A percentile compares a stretch with the other conserved stretches of the same genome.
Conservation (phyloP, 2,329 filamentous ascomycete genomes). For the Colletotrichum tamarilloi region DNA sequence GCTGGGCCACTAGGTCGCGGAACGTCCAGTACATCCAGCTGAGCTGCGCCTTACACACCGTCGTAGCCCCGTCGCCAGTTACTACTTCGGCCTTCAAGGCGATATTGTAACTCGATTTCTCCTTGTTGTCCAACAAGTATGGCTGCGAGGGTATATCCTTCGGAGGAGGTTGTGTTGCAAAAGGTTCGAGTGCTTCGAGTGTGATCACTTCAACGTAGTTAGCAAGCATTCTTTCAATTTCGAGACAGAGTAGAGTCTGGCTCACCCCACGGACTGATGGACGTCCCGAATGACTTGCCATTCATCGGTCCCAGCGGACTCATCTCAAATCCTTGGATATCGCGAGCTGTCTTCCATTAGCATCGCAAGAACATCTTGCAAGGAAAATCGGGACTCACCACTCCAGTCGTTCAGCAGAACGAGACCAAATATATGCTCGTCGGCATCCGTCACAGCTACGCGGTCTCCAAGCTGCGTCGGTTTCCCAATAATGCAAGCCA, state of each 20-base stretch:
- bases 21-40: conserved; percentile 52
- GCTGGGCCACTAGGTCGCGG: conserved; percentile 49
- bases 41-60: conserved; percentile 44
- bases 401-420: conserved; percentile 73
- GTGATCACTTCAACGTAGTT: conserved; percentile 55
- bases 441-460: conserved; percentile 57
- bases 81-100: conserved; percentile 44
- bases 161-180: conserved; percentile 54
- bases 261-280: conserved; percentile 66
- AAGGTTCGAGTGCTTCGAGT: conserved; percentile 68
- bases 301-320: conserved; percentile 70
- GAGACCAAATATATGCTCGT: conserved; percentile 72
- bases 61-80: conserved; percentile 38
- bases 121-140: conserved; percentile 48
- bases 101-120: conserved; percentile 49
- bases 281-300: conserved; percentile 69
- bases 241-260: background rate
- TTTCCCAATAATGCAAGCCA: conserved; percentile 58
- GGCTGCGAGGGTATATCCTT: conserved; percentile 38
- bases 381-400: conserved; percentile 47
- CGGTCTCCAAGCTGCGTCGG: conserved; percentile 48
- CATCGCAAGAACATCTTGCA: background rate
- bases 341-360: conserved; percentile 56
- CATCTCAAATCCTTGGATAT: conserved; percentile 73
- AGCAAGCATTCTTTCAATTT: background rate